Evolutionary conservation across 768 basidiomycete species (phyloP).

Genomic region (Hypholoma fasciculare): DNA sequence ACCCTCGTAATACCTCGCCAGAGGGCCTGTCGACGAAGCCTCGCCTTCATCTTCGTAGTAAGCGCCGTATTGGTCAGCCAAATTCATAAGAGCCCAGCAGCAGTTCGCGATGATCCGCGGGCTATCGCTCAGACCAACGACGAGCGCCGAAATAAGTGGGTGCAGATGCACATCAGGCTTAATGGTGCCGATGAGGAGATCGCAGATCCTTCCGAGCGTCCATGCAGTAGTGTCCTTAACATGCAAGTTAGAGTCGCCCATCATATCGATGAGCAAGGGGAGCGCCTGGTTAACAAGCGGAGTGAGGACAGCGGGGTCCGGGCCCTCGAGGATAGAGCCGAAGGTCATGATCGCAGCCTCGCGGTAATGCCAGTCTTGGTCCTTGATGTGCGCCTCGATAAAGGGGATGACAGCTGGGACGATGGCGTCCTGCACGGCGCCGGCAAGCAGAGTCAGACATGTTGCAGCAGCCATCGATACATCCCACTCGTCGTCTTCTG

Average conservation of each 20-base stretch:
- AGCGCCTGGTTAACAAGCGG: constrained; percentile 94
- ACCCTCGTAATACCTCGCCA: constrained; percentile 89
- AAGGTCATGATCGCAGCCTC: constrained; percentile 99
- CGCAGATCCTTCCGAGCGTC: constrained; percentile 96
- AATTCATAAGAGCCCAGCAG: constrained; percentile 95
- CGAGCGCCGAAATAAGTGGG: constrained; percentile 79
- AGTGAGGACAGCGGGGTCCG: constrained; percentile 82
- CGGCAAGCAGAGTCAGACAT: constrained; percentile 85
- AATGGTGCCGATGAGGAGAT: constrained; percentile 81
- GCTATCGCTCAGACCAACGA: constrained; percentile 75
- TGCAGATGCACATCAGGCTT: constrained; percentile 89
- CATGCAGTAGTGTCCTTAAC: constrained; percentile 98
- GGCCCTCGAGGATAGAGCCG: constrained; percentile 96
- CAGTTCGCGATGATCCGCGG: constrained; percentile 91
- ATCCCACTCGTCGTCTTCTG: constrained; percentile 99
- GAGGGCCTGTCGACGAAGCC: constrained; percentile 52
- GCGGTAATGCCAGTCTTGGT: constrained; percentile 90
- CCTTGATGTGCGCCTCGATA: constrained; percentile 94
- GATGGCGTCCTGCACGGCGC: constrained; percentile 87
- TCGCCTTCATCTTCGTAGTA: constrained; percentile 67
- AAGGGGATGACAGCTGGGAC: constrained; percentile 95
- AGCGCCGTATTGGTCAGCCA: constrained; percentile 82
- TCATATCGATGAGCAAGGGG: constrained; percentile 93
- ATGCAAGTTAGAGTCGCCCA: constrained; percentile 79
- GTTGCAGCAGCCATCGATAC: constrained; percentile 96